phyloP scores from a whole-genome alignment of 2,329 filamentous ascomycete species.

The Scedosporium dehoogii region DNA sequence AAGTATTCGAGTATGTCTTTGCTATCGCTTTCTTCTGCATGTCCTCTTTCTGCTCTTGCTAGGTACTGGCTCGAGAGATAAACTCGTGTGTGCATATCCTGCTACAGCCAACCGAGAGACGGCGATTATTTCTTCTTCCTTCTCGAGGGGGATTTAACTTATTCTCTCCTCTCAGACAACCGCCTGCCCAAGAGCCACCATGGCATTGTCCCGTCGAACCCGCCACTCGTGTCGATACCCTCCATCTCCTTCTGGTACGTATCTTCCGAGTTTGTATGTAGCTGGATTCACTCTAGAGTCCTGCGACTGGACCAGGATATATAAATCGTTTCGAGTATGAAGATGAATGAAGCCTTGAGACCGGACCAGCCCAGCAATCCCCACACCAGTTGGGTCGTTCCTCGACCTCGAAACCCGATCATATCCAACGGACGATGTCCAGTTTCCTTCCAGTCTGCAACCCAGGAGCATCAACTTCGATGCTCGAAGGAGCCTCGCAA shows the following conservation, averaged over 20 bases:
- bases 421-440: not conserved
- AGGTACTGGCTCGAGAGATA: slow-evolving; percentile 33
- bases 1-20: slow-evolving; percentile 29
- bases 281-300: not conserved
- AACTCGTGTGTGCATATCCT: slow-evolving; percentile 30
- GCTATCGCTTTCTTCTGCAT: slow-evolving; percentile 47
- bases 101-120: slow-evolving; percentile 40
- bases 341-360: not conserved
- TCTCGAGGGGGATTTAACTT: not conserved
- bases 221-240: not conserved
- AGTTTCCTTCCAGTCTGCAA: not conserved
- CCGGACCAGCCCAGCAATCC: not conserved
- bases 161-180: not conserved
- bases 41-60: slow-evolving; percentile 35
- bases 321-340: not conserved
- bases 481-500: not conserved
- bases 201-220: not conserved
- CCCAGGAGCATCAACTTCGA: not conserved
- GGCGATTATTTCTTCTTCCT: slow-evolving; percentile 7
- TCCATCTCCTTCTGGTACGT: not conserved
- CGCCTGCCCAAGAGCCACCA: not conserved
- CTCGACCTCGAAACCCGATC: not conserved
- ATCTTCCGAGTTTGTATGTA: not conserved
- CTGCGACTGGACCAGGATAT: not conserved
- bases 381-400: not conserved